A percentile compares a stretch with the other conserved stretches of the same genome.
These are phyloP conservation scores for Fusarium gaditjirri DNA, from an alignment of 2,329 filamentous ascomycete genomes.

Conservation along the genomic window DNA sequence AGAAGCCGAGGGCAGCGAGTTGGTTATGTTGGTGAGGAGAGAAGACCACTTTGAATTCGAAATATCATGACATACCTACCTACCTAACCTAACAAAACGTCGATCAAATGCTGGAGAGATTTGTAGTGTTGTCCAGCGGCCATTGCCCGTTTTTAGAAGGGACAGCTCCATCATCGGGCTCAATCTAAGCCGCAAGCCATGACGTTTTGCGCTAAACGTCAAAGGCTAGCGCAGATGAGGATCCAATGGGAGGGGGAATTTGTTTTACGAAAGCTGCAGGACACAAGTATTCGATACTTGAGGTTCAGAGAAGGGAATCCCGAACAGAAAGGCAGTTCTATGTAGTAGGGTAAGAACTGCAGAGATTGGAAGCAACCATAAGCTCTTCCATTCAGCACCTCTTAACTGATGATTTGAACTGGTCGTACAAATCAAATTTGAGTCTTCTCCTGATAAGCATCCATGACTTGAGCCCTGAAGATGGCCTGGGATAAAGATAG, in stretches of 20 bases:
- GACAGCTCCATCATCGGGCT: slow-evolving; percentile 25
- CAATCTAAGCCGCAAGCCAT: slow-evolving; percentile 39
- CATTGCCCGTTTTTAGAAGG: slow-evolving; percentile 25
- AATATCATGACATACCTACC: background rate
- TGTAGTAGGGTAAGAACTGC: background rate
- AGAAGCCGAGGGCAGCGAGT: background rate
- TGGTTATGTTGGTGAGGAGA: background rate
- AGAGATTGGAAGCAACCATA: background rate
- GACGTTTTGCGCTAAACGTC: slow-evolving; percentile 32
- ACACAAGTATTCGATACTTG: slow-evolving; percentile 27
- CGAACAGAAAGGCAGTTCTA: background rate
- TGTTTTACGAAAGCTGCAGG: slow-evolving; percentile 40
- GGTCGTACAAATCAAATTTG: background rate
- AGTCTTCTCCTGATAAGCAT: slow-evolving; percentile 16
- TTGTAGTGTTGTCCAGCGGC: background rate
- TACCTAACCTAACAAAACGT: background rate
- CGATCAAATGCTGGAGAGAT: background rate
- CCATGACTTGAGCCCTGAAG: background rate
- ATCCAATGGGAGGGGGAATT: slow-evolving; percentile 1
- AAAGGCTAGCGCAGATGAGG: slow-evolving; percentile 18
- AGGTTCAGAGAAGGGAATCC: background rate
- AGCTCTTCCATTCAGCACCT: background rate
- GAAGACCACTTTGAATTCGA: background rate
- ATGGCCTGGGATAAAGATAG: slow-evolving; percentile 38
- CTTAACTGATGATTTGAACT: background rate